Conservation (phyloP, 108 stramenopile genomes). For the Pseudonitzschia pungens region DNA sequence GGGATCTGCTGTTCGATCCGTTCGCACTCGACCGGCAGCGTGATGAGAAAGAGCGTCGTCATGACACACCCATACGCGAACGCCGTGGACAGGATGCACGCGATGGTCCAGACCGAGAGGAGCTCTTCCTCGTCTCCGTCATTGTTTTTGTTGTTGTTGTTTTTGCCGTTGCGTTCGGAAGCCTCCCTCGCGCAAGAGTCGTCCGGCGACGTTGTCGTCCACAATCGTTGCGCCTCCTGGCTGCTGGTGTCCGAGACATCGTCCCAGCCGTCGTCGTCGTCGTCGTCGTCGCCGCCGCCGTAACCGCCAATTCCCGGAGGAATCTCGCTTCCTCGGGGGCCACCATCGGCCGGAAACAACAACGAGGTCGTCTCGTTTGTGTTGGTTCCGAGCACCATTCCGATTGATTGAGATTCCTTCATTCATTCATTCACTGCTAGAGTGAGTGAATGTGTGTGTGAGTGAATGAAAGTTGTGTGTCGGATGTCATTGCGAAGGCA, state of each 20-base stretch:
- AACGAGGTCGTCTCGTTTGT: not conserved
- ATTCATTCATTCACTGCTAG: too few species aligned
- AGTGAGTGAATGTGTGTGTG: too few species aligned
- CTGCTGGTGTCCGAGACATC: not conserved
- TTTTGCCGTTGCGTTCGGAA: too few species aligned
- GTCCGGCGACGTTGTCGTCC: not conserved
- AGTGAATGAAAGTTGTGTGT: too few species aligned
- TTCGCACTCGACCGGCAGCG: conserved; percentile 61
- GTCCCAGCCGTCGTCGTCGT: not conserved
- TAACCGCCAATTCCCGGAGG: not conserved
- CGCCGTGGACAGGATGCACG: conserved; percentile 48
- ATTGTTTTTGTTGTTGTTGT: too few species aligned
- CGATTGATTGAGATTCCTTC: too few species aligned
- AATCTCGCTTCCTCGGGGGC: not conserved
- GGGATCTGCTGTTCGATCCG: conserved; percentile 43
- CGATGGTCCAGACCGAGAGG: conserved; percentile 28
- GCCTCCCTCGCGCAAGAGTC: too few species aligned
- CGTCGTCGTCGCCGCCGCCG: not conserved
- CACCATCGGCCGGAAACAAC: not conserved
- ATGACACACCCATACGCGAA: conserved; percentile 64
- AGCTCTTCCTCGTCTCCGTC: not conserved
- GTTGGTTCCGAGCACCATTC: not conserved
- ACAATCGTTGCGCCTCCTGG: not conserved
- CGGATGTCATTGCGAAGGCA: too few species aligned
- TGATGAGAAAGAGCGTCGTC: conserved; percentile 66